These are phyloP conservation scores for Musa schizocarpa DNA, from an alignment of 176 grass and related monocot species.

Conservation along the genomic window DNA sequence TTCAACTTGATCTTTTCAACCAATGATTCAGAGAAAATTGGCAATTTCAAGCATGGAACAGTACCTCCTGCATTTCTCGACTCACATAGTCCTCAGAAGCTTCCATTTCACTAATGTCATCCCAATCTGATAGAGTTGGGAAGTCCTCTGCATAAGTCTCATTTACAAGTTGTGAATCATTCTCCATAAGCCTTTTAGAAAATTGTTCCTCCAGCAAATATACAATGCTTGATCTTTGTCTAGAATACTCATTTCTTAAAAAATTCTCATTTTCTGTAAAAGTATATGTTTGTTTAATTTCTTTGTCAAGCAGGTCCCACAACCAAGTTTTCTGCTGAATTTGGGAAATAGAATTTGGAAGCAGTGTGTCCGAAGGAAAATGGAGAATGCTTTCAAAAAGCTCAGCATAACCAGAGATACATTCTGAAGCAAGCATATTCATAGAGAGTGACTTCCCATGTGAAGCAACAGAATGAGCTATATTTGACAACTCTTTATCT, in stretches of 20 bases:
- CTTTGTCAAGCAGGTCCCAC: slow-evolving; percentile 61
- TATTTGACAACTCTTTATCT: slow-evolving; percentile 44
- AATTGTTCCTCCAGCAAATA: slow-evolving; percentile 49
- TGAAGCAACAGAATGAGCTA: slow-evolving; percentile 50
- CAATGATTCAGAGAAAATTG: background rate
- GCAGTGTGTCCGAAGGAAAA: slow-evolving; percentile 68
- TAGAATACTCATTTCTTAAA: background rate
- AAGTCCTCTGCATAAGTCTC: slow-evolving; percentile 47
- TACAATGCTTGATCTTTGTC: slow-evolving; percentile 21
- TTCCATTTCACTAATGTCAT: slow-evolving; percentile 67
- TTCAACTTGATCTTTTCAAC: background rate
- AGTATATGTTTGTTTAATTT: slow-evolving; percentile 33
- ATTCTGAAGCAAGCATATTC: slow-evolving; percentile 88
- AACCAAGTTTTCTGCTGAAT: slow-evolving; percentile 70
- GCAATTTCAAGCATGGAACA: slow-evolving; percentile 2
- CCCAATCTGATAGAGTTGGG: slow-evolving; percentile 59
- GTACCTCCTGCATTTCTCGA: slow-evolving; percentile 82
- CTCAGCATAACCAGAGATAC: slow-evolving; percentile 53
- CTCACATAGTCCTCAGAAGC: slow-evolving; percentile 63
- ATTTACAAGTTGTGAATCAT: slow-evolving; percentile 34
- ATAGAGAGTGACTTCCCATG: slow-evolving; percentile 57
- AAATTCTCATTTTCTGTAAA: slow-evolving; percentile 15
- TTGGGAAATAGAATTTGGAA: slow-evolving; percentile 54
- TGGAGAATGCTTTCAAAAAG: slow-evolving; percentile 78
- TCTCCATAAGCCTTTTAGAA: slow-evolving; percentile 30